Conservation (phyloP, 164 flowering plant genomes). For the Aristolochia californica region DNA sequence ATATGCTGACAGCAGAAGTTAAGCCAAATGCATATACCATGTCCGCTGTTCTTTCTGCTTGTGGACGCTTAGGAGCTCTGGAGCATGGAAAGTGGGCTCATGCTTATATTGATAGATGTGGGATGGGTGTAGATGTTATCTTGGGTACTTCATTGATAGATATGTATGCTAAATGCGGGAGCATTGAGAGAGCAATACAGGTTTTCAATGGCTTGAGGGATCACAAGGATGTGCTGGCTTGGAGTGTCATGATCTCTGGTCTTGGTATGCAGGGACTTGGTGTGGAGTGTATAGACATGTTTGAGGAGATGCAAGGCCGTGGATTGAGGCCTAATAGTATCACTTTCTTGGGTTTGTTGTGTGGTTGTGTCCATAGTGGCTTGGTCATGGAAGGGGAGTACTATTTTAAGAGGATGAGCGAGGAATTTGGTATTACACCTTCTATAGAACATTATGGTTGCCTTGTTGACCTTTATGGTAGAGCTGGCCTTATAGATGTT, state of each 20-base stretch:
- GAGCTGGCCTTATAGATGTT: slow-evolving; percentile 25
- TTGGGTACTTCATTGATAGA: slow-evolving; percentile 46
- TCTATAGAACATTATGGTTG: slow-evolving; percentile 35
- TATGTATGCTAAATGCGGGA: slow-evolving; percentile 85
- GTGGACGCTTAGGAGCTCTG: slow-evolving; percentile 27
- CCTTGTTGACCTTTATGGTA: slow-evolving; percentile 28
- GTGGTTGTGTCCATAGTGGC: slow-evolving; percentile 36
- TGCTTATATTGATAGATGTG: slow-evolving; percentile 21
- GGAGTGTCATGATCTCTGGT: slow-evolving; percentile 31
- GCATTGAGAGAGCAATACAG: slow-evolving; percentile 23
- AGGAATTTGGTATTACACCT: slow-evolving; percentile 22
- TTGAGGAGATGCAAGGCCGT: slow-evolving; percentile 15
- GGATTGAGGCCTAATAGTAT: slow-evolving; percentile 24
- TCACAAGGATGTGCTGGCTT: slow-evolving; percentile 30
- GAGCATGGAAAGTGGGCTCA: slow-evolving; percentile 31
- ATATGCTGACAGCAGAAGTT: slow-evolving; percentile 18
- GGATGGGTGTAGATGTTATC: slow-evolving; percentile 18
- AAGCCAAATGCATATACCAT: slow-evolving; percentile 26
- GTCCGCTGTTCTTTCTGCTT: slow-evolving; percentile 22
- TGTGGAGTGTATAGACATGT: slow-evolving; percentile 18
- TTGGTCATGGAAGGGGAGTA: slow-evolving; percentile 25
- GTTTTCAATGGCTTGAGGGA: slow-evolving; percentile 20
- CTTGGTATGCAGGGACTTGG: slow-evolving; percentile 27
- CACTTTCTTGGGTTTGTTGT: slow-evolving; percentile 26
- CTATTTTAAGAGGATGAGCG: slow-evolving; percentile 24